Base-by-base conservation (phyloP, 495 filamentous ascomycete species). In the Ramalina intermedia region DNA sequence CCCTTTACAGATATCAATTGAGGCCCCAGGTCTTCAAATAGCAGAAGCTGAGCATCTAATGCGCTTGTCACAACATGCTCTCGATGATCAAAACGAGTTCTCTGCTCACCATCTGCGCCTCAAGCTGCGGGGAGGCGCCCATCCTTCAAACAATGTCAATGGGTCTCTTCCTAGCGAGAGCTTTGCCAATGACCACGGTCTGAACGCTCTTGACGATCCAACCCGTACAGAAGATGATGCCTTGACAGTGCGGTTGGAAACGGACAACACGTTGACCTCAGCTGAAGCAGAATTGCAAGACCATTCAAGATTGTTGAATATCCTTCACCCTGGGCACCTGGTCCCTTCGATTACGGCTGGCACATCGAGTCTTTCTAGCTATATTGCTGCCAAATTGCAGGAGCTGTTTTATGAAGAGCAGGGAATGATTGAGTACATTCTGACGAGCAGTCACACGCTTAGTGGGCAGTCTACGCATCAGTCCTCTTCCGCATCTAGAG, bases 51-150 rank as follows among this genome's bases (percentile, higher is more conserved):
- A 85, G 57, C 75, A 84, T 61, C 75, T 96, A 27, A 63, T 94
- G 13, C 84, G 82, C 49, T 79, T 81, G 11, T 91, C 87, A 7
- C 89, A 95, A 57, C 86, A 94, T 70, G 81, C 85, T 17, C 74
- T 95, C 37, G 89, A 96, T 64, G 84, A 91, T 55, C 73, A 84
- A 41, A 93, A 89, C 59, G 87, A 94, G 55, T 94, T 94, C 64
- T 82, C 85, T n/a, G 84, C 83, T 21, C 86, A 94, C 59, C 86
- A 90, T 60, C 65, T 95, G 39, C 81, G 86, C 12, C 70, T 95
- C 35, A 80, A 86, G 53, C 65, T 87, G 49, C 73, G 78, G 17
- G 66, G 72, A 26, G 57, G 69, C 13, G 58, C 41, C 9, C 44
- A 6, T 13, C 47, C 37, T 27, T 23, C 16, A 33, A 55, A 50